A percentile compares a stretch with the other conserved stretches of the same genome.
These are phyloP conservation scores for Nemania diffusa DNA, from an alignment of 2,329 filamentous ascomycete genomes.

Conservation along the genomic window DNA sequence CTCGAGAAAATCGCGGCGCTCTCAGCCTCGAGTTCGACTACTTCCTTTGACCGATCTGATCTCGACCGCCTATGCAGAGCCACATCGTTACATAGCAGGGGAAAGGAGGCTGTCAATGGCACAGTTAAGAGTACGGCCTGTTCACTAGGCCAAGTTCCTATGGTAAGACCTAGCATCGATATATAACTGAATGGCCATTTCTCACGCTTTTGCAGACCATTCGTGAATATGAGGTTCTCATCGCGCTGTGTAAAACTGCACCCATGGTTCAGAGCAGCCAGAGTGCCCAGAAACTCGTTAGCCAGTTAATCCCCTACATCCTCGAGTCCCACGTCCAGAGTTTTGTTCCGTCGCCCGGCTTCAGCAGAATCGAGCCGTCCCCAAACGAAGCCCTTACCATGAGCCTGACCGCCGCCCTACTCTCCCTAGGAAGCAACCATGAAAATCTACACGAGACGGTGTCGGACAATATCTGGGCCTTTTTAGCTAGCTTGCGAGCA, in stretches of 20 bases:
- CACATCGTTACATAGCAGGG: slow-evolving; percentile 60
- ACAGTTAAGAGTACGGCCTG: slow-evolving; percentile 53
- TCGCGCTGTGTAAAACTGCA: slow-evolving; percentile 91
- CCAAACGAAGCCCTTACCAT: slow-evolving; percentile 87
- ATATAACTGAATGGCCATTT: slow-evolving; percentile 1
- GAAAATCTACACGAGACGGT: slow-evolving; percentile 73
- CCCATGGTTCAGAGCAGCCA: slow-evolving; percentile 75
- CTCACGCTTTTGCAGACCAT: slow-evolving; percentile 68
- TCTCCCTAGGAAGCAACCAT: slow-evolving; percentile 82
- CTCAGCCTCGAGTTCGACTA: slow-evolving; percentile 64
- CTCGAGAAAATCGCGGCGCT: slow-evolving; percentile 73
- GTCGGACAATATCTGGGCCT: slow-evolving; percentile 73
- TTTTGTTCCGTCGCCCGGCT: slow-evolving; percentile 82
- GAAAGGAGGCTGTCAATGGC: slow-evolving; percentile 61
- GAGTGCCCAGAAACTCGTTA: slow-evolving; percentile 80
- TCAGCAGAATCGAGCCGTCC: slow-evolving; percentile 84
- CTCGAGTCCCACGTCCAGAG: slow-evolving; percentile 83
- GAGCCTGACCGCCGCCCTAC: slow-evolving; percentile 80
- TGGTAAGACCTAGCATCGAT: slow-evolving; percentile 59
- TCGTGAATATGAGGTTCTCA: slow-evolving; percentile 89
- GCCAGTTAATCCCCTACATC: slow-evolving; percentile 84
- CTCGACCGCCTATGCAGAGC: slow-evolving; percentile 70
- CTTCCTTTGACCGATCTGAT: slow-evolving; percentile 70
- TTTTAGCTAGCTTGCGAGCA: slow-evolving; percentile 75
- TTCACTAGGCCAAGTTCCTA: slow-evolving; percentile 65